A percentile compares a stretch with the other conserved stretches of the same genome.
These are phyloP conservation scores for Monilinia aucupariae DNA, from an alignment of 2,329 filamentous ascomycete species.

Conservation along the genomic window DNA sequence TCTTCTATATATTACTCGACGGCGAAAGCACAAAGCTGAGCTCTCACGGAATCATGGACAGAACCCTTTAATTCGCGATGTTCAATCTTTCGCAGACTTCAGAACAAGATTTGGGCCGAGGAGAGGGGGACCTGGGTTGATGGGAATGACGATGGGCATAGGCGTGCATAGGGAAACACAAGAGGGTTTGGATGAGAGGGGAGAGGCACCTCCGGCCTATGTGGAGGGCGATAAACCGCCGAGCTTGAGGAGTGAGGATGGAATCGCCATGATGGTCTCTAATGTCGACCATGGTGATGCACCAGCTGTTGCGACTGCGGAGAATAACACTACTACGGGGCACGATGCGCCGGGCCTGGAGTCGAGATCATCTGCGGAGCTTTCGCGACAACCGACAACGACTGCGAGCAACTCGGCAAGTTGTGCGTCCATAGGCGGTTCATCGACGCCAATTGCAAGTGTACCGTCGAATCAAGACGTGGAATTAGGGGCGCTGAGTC, in stretches of 20 bases:
- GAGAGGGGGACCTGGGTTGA: constrained; percentile 10
- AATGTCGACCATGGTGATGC: neutral
- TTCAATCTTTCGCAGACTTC: constrained; percentile 23
- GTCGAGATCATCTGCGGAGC: constrained; percentile 11
- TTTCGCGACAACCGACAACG: neutral
- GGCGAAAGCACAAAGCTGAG: constrained; percentile 27
- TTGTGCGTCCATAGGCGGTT: neutral
- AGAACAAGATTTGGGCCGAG: constrained; percentile 21
- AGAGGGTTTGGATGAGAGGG: constrained; percentile 58
- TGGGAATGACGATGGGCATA: constrained; percentile 14
- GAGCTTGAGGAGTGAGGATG: constrained; percentile 21
- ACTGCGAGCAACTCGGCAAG: neutral
- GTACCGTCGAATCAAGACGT: constrained; percentile 12
- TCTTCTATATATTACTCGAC: constrained; percentile 43
- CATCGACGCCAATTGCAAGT: constrained; percentile 5
- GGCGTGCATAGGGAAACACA: constrained; percentile 23
- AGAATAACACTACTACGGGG: neutral
- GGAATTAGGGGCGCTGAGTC: constrained; percentile 21
- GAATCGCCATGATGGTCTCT: neutral
- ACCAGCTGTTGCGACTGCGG: neutral
- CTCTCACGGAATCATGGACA: constrained; percentile 24
- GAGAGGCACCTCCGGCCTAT: constrained; percentile 62
- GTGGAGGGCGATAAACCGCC: constrained; percentile 32
- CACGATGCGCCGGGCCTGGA: neutral
- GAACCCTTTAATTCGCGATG: constrained; percentile 34